Evolutionary conservation across 106 monocot genomes (phyloP), one percentile per base, ranked within the genome.

Genomic region (Dactylorhiza incarnata): DNA sequence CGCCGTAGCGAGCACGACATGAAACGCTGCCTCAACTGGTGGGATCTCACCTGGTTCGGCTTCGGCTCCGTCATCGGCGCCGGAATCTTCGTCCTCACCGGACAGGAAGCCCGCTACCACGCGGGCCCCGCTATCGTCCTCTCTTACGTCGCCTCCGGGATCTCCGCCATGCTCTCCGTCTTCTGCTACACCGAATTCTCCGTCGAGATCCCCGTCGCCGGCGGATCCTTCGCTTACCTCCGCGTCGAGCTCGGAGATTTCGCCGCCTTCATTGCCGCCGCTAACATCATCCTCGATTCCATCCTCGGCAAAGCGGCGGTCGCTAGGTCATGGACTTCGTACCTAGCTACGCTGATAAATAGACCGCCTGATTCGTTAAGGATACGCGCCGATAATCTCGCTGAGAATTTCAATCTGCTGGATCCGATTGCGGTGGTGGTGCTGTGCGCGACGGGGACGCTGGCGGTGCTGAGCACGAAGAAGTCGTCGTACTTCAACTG

Each of bases 151-250:
- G 69, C 76, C 48, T 73, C 90, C 15, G 93, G 92, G 73, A 24
- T 88, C 78, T 86, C 84, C 75, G 91, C 91, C 61, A 72, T 92
- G 77, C 86, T 92, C 29, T 88, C 91, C 68, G 86, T 82, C 76
- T 85, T 92, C 82, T 92, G 92, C 83, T 92, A 92, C 83, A 87
- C 89, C 23, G 92, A 92, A 78, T 89, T 92, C 71, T 89, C 89
- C 23, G 87, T 92, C 71, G 89, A 89, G 76, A 92, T 92, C 71
- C 92, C 92, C 26, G 85, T 79, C 48, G 92, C 92, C 12, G 92
- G 89, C 7, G 92, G 89, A 24, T 87, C 89, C 50, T 92, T 93
- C 77, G 76, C 86, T 17, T 90, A 93, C 78, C 84, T 93, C 74
- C 78, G 90, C 29, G 89, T 93, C 9, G 89, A 87, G 61, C 78